These are phyloP conservation scores for Meira nashicola DNA, from an alignment of 1,284 basidiomycete species.

Conservation along the genomic window DNA sequence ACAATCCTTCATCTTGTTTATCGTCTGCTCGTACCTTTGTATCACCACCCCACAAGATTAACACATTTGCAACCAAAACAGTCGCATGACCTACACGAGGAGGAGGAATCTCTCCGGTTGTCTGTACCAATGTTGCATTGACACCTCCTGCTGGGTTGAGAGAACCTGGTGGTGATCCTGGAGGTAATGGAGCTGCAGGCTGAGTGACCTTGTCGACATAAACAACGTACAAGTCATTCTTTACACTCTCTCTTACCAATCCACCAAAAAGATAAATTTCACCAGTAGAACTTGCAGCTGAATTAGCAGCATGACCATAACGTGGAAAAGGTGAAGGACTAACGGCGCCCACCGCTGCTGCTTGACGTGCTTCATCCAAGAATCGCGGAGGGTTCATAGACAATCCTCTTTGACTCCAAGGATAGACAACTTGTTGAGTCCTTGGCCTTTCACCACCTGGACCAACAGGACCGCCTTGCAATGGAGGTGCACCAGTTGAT, in stretches of 20 bases:
- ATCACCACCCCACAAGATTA: slow-evolving; percentile 98
- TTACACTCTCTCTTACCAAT: slow-evolving; percentile 81
- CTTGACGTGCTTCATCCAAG: slow-evolving; percentile 47
- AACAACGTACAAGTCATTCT: slow-evolving; percentile 79
- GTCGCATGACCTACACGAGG: slow-evolving; percentile 92
- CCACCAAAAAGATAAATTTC: slow-evolving; percentile 97
- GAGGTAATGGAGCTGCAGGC: slow-evolving; percentile 60
- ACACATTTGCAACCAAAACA: slow-evolving; percentile 88
- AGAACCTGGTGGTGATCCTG: slow-evolving; percentile 13
- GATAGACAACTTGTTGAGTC: slow-evolving; percentile 43
- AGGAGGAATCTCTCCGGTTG: slow-evolving; percentile 80
- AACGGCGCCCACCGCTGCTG: slow-evolving; percentile 40
- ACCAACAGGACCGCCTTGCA: slow-evolving; percentile 4
- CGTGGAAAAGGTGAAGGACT: slow-evolving; percentile 76
- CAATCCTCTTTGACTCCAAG: slow-evolving; percentile 49
- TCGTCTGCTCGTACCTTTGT: slow-evolving; percentile 71
- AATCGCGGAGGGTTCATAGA: slow-evolving; percentile 51
- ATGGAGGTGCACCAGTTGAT: slow-evolving; percentile 12
- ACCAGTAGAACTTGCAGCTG: slow-evolving; percentile 67
- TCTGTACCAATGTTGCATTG: slow-evolving; percentile 56
- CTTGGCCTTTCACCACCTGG: slow-evolving; percentile 2
- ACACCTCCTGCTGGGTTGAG: neutral
- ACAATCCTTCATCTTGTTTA: slow-evolving; percentile 85
- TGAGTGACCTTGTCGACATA: slow-evolving; percentile 62
- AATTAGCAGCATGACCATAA: slow-evolving; percentile 93